Conservation (phyloP, 495 filamentous ascomycete species). For the Jackrogersella minutella region DNA sequence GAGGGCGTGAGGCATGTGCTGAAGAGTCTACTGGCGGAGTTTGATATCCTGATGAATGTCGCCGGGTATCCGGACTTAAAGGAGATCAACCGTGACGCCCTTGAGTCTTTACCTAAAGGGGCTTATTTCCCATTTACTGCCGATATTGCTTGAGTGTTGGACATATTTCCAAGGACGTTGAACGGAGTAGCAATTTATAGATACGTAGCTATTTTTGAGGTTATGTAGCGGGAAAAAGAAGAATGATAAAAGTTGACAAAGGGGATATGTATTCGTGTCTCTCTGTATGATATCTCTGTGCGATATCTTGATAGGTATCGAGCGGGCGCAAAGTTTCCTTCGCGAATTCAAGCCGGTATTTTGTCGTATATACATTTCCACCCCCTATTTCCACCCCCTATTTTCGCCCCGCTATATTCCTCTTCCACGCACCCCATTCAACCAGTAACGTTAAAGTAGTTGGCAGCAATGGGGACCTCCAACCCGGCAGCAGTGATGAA, state of each 20-base stretch:
- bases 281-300: constrained; percentile 8
- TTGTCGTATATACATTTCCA: constrained; percentile 26
- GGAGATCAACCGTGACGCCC: constrained; percentile 60
- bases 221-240: not conserved
- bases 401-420: not conserved
- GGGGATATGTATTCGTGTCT: constrained; percentile 17
- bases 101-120: constrained; percentile 44
- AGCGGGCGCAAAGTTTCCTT: constrained; percentile 16
- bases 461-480: constrained; percentile 50
- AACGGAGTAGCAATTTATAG: not conserved
- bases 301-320: constrained; percentile 21
- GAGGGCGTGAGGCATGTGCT: constrained; percentile 69
- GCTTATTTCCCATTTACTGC: constrained; percentile 32
- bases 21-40: constrained; percentile 69
- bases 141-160: constrained; percentile 25
- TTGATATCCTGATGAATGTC: constrained; percentile 72
- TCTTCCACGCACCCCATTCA: constrained; percentile 5
- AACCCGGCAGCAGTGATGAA: constrained; percentile 52
- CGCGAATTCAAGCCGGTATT: not conserved
- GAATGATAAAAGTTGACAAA: constrained; percentile 13
- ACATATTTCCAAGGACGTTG: not conserved
- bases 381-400: too few species aligned
- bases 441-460: constrained; percentile 54
- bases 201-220: not conserved
- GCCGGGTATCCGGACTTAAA: constrained; percentile 64